phyloP scores from a whole-genome alignment of 2,329 filamentous ascomycete genomes.

The Trichoderma pleuroti region DNA sequence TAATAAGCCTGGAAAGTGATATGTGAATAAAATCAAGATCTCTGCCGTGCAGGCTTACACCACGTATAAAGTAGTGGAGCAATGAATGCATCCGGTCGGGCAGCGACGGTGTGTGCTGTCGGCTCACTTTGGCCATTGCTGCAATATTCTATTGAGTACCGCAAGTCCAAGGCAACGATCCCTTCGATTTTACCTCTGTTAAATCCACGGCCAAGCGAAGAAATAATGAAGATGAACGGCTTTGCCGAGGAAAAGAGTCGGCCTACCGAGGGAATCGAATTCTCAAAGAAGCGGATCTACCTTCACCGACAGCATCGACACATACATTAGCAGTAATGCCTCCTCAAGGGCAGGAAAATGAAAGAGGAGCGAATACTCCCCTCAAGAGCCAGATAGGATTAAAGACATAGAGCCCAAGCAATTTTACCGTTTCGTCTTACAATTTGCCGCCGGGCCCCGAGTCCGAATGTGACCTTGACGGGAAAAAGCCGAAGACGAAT shows the following conservation, averaged over 20 bases:
- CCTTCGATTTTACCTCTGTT: background rate
- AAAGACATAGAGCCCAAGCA: background rate
- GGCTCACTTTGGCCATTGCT: background rate
- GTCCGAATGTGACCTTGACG: background rate
- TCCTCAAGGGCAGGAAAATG: background rate
- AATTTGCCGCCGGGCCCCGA: background rate
- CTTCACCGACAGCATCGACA: background rate
- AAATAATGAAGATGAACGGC: background rate
- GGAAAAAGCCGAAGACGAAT: background rate
- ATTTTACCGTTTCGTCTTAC: background rate
- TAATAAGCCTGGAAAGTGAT: background rate
- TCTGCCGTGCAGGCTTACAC: background rate
- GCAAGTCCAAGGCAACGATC: background rate
- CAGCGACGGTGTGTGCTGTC: background rate
- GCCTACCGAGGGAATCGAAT: background rate
- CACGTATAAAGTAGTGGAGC: background rate
- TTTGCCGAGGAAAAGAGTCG: background rate
- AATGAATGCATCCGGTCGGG: background rate
- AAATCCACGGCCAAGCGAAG: background rate
- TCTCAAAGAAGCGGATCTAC: background rate
- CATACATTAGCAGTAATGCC: background rate
- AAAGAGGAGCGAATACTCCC: background rate
- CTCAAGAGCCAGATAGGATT: background rate
- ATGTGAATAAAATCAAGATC: background rate
- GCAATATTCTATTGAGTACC: background rate